Conservation (phyloP, 1,284 basidiomycete genomes). For the Leccinum angustisporum region DNA sequence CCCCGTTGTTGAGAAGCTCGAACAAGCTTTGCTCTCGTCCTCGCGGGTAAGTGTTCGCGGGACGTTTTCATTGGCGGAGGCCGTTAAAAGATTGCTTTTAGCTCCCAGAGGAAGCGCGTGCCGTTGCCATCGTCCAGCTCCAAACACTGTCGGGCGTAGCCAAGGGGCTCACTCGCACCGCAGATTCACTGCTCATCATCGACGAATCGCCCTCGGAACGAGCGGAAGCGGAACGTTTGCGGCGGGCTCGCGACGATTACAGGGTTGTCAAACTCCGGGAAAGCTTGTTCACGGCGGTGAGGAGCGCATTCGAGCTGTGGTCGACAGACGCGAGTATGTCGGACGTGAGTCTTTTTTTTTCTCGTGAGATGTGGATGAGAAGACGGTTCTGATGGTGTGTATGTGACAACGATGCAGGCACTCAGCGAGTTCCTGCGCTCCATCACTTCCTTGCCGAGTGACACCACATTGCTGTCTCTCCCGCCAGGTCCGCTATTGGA, state of each 20-base stretch:
- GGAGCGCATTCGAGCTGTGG: slow-evolving; percentile 67
- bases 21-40: slow-evolving; percentile 56
- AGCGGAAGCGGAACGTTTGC: slow-evolving; percentile 53
- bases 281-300: slow-evolving; percentile 58
- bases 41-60: slow-evolving; percentile 43
- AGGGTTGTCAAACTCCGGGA: slow-evolving; percentile 64
- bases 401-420: slow-evolving; percentile 46
- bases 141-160: slow-evolving; percentile 81
- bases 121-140: slow-evolving; percentile 63
- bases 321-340: slow-evolving; percentile 74
- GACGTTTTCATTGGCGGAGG: background rate
- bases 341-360: slow-evolving; percentile 53
- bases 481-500: slow-evolving; percentile 76
- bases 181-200: slow-evolving; percentile 65
- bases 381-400: slow-evolving; percentile 15
- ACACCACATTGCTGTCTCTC: slow-evolving; percentile 76
- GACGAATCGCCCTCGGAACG: slow-evolving; percentile 55
- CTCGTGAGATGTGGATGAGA: background rate
- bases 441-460: slow-evolving; percentile 70
- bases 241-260: slow-evolving; percentile 61
- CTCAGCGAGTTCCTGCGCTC: slow-evolving; percentile 80
- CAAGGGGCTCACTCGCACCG: slow-evolving; percentile 76
- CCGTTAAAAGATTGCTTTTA: slow-evolving; percentile 31
- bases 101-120: slow-evolving; percentile 68
- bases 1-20: slow-evolving; percentile 73